Evolutionary conservation across 345 rosid genomes (phyloP).

Genomic region (Boechera divaricarpa): DNA sequence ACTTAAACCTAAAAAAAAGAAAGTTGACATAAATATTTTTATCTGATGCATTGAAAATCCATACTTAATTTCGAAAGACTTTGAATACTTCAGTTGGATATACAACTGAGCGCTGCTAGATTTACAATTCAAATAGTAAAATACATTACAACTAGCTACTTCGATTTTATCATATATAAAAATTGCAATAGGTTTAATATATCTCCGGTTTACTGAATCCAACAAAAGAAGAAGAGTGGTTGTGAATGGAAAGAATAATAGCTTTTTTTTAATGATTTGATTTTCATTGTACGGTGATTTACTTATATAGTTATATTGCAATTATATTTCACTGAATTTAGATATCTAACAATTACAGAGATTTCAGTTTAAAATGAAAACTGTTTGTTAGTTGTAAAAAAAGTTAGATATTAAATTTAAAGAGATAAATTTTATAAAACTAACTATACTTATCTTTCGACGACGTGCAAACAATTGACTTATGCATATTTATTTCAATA

Average conservation of each 20-base stretch:
- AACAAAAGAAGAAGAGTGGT: neutral
- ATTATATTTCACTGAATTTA: neutral
- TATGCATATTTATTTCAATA: neutral
- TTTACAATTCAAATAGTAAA: neutral
- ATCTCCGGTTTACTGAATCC: neutral
- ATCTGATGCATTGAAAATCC: neutral
- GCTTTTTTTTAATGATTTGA: neutral
- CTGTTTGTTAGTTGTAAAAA: neutral
- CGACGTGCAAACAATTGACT: conserved; percentile 31
- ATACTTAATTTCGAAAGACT: conserved; percentile 10
- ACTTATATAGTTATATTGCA: neutral
- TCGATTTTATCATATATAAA: neutral
- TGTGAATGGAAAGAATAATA: neutral
- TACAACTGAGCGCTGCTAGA: neutral
- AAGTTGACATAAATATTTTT: conserved; percentile 13
- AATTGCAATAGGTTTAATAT: neutral
- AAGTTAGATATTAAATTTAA: neutral
- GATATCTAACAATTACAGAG: neutral
- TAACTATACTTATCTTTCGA: neutral
- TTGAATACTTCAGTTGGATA: neutral
- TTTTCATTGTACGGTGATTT: neutral
- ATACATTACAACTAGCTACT: neutral
- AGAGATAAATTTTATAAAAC: neutral
- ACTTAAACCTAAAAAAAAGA: neutral
- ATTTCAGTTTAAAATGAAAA: neutral